These are phyloP conservation scores for Boechera stricta DNA, from an alignment of 345 rosid genomes.

Conservation along the genomic window DNA sequence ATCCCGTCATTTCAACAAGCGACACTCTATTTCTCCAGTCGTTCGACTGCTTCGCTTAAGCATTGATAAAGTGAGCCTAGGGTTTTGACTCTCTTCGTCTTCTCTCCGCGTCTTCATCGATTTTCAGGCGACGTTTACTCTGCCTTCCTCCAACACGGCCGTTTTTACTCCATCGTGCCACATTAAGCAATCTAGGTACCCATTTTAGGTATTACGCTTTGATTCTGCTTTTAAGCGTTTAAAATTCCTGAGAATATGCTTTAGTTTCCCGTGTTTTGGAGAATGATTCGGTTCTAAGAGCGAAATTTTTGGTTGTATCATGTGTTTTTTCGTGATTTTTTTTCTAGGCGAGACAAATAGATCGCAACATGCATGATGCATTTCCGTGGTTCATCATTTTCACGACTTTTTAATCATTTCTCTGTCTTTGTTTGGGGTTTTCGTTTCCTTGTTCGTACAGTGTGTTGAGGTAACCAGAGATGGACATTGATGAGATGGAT, in stretches of 20 bases:
- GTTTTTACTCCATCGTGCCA: neutral
- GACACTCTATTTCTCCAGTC: neutral
- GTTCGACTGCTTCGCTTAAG: conserved; percentile 2
- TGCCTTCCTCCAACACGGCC: neutral
- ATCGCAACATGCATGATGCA: conserved; percentile 19
- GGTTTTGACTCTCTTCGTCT: conserved; percentile 8
- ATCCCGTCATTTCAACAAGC: neutral
- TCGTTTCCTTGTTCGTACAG: conserved; percentile 12
- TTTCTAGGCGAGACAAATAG: neutral
- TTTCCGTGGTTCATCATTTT: neutral
- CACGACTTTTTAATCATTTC: neutral
- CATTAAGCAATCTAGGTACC: neutral
- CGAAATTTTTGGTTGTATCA: neutral
- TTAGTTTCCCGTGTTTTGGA: neutral
- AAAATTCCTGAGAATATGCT: conserved; percentile 17
- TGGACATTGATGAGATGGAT: conserved; percentile 38
- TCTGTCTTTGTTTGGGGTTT: neutral
- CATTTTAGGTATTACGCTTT: conserved; percentile 4
- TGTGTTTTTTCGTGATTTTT: neutral
- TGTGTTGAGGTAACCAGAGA: conserved; percentile 15
- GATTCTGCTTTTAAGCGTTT: conserved; percentile 28
- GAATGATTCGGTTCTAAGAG: neutral
- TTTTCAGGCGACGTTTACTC: conserved; percentile 17
- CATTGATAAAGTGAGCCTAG: neutral
- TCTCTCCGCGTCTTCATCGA: neutral